Conservation (phyloP, 768 basidiomycete genomes). For the Mycena alexandri region DNA sequence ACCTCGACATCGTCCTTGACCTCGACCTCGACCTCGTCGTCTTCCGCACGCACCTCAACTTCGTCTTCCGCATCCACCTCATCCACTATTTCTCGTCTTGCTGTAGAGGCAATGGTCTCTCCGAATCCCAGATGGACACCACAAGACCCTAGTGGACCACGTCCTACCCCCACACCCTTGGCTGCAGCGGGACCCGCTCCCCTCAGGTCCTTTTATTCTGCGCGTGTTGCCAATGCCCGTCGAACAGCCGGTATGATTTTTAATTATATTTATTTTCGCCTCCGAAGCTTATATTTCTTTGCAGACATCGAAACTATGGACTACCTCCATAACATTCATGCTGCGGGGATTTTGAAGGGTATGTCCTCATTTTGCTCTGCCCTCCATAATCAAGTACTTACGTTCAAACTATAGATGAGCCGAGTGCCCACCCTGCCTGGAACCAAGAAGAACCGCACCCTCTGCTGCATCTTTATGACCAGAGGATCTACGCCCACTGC, state of each 20-base stretch:
- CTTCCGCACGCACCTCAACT: too few species aligned
- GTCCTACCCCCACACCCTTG: too few species aligned
- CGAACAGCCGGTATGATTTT: background rate
- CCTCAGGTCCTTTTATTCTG: too few species aligned
- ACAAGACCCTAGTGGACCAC: too few species aligned
- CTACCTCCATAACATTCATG: background rate
- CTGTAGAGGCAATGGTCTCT: background rate
- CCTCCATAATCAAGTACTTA: background rate
- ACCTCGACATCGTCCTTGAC: background rate
- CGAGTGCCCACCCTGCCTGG: background rate
- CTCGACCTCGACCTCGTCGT: too few species aligned
- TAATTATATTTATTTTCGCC: too few species aligned
- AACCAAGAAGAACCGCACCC: background rate
- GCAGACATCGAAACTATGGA: conserved; percentile 1
- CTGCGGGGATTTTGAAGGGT: background rate
- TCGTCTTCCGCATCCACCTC: background rate
- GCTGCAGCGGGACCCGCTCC: too few species aligned
- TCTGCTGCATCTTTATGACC: background rate
- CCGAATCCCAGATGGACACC: background rate
- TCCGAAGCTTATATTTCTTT: background rate
- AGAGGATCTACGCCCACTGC: background rate
- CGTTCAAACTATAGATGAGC: background rate
- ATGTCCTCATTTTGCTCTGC: background rate
- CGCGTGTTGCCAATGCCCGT: background rate
- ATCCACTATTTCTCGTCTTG: background rate